Evolutionary conservation across 345 rosid species (phyloP), one percentile per base, ranked within the genome.

Genomic region (Pistacia integerrima): DNA sequence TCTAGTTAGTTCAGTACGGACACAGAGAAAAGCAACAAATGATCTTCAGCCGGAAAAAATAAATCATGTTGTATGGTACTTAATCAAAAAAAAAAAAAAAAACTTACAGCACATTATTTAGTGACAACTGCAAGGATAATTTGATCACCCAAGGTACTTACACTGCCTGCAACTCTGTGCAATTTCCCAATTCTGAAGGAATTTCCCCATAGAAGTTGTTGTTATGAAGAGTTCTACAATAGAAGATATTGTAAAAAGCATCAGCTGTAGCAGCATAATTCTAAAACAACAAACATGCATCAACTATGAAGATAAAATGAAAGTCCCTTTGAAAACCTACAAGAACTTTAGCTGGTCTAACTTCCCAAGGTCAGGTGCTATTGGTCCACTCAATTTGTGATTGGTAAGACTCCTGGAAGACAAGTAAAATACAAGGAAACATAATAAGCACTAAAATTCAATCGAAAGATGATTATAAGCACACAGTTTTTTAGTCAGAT

Each of bases 361-460:
- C 90, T 87, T 90, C 82, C 92, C 99, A 67, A 96, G 87, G 73
- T 92, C 98, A 52, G 97, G 85, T 48, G 99, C 84, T 78, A 96
- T 80, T 64, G 94, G 82, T 74, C 99, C 99, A 75, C 91, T 85
- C 80, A 96, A 72, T 83, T 83, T 93, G 81, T 87, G 94, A 88
- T 90, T 80, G 81, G 89, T 82, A 83, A 96, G 88, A 81, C 88
- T 90, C 93, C 99, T 93, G 89, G 63, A 75, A 74, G 58, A 67
- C 64, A 64, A 74, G 28, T 22, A 17, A 79, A 22, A 65, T 9
- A 22, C 18, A 57, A 64, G 10, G 38, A 66, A 49, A 25, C n/a
- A 49, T 4, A 69, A 65, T 57, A 66, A 62, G 41, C 7, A 4
- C 62, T 17, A 54, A 13, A 49, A 82, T 74, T 36, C 67, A 57